Conservation (phyloP, 2,329 filamentous ascomycete genomes). For the Sporothrix dimorphospora region DNA sequence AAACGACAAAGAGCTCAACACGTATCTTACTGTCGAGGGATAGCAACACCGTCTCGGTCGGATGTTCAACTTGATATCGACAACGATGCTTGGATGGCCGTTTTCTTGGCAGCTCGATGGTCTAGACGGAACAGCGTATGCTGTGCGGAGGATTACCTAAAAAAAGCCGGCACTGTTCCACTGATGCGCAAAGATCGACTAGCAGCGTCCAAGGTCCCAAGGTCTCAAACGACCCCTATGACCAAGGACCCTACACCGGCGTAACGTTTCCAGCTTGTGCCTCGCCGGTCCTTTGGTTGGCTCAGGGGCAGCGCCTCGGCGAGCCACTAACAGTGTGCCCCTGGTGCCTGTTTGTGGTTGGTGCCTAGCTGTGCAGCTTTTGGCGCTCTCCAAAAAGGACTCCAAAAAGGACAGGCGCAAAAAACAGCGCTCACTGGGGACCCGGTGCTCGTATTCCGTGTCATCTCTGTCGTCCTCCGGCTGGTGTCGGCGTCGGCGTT, state of each 20-base stretch:
- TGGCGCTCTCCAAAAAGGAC: neutral
- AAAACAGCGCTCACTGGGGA: too few relatives aligned
- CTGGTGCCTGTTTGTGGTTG: constrained; percentile 15
- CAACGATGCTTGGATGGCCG: neutral
- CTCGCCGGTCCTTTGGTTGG: constrained; percentile 12
- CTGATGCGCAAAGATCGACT: constrained; percentile 9
- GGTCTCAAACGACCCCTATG: constrained; percentile 7
- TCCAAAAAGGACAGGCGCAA: too few relatives aligned
- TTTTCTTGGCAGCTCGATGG: neutral
- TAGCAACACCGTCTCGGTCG: too few relatives aligned
- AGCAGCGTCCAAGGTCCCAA: neutral
- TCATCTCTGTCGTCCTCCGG: neutral
- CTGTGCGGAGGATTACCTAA: constrained; percentile 10
- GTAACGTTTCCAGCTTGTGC: constrained; percentile 11
- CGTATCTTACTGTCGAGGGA: too few relatives aligned
- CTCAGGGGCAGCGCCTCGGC: constrained; percentile 13
- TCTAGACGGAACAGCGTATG: neutral
- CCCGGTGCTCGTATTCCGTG: constrained; percentile 19
- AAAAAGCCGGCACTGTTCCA: neutral
- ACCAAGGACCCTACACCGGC: neutral
- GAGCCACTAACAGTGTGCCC: constrained; percentile 14
- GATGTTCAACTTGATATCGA: neutral
- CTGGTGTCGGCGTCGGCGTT: neutral
- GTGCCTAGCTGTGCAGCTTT: neutral
- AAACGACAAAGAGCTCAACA: neutral